Percentiles rank a stretch among this genome's conserved stretches.
Conservation (phyloP, 108 stramenopile genomes). For the Mayamaea pseudoterrestris region DNA sequence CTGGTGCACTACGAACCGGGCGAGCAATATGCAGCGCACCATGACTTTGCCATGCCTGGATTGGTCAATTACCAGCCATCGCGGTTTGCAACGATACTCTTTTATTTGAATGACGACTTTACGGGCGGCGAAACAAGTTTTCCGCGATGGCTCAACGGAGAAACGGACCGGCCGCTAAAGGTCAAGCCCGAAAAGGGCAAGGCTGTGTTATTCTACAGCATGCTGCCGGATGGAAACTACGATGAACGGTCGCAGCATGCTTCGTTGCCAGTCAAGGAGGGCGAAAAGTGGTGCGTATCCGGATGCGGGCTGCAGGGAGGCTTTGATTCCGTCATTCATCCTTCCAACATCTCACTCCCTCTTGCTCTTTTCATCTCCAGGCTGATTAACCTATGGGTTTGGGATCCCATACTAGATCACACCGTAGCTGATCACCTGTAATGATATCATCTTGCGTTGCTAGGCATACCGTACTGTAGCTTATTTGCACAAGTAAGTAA, state of each 20-base stretch:
- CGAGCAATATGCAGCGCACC: slow-evolving; percentile 36
- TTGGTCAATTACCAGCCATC: slow-evolving; percentile 19
- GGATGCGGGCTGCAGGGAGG: slow-evolving; percentile 24
- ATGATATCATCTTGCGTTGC: neutral
- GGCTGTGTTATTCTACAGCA: slow-evolving; percentile 30
- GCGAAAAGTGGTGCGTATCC: slow-evolving; percentile 56
- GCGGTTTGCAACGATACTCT: slow-evolving; percentile 46
- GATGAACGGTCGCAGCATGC: slow-evolving; percentile 59
- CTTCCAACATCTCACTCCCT: neutral
- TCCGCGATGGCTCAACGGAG: slow-evolving; percentile 36
- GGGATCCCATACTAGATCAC: slow-evolving; percentile 16
- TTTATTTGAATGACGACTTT: slow-evolving; percentile 50
- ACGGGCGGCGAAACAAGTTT: slow-evolving; percentile 45
- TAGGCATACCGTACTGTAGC: too few species aligned
- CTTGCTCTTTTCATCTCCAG: neutral
- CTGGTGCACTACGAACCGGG: slow-evolving; percentile 43
- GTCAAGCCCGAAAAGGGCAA: slow-evolving; percentile 38
- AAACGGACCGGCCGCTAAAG: slow-evolving; percentile 13
- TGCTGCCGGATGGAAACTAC: slow-evolving; percentile 59
- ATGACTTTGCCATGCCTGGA: slow-evolving; percentile 41
- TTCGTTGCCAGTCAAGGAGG: slow-evolving; percentile 36
- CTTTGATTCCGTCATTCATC: neutral
- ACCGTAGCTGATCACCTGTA: neutral
- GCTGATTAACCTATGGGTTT: slow-evolving; percentile 7
- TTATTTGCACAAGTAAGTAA: too few species aligned